These are phyloP conservation scores for Quercus rubra DNA, from an alignment of 306 rosid species.

Conservation along the genomic window DNA sequence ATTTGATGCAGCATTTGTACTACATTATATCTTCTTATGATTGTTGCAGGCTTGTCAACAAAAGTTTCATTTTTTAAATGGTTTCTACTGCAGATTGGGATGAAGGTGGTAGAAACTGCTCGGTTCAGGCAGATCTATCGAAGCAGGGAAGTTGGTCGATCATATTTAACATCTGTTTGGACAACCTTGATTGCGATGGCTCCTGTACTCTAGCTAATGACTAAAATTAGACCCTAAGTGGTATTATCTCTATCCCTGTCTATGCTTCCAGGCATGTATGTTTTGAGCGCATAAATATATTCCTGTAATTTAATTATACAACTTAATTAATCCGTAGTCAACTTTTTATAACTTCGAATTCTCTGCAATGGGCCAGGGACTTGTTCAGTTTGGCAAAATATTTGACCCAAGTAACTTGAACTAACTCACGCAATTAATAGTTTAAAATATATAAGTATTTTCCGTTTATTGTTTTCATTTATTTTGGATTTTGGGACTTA, in stretches of 20 bases:
- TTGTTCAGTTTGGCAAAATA: constrained; percentile 16
- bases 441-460: too few relatives aligned
- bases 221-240: constrained; percentile 90
- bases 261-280: neutral
- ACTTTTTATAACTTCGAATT: constrained; percentile 41
- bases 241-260: constrained; percentile 36
- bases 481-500: too few relatives aligned
- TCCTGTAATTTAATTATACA: too few relatives aligned
- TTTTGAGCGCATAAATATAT: constrained; percentile 2
- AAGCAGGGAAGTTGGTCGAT: constrained; percentile 94
- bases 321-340: neutral
- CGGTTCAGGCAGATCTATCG: constrained; percentile 80
- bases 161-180: constrained; percentile 84
- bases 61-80: constrained; percentile 10
- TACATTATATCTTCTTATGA: constrained; percentile 9
- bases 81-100: constrained; percentile 49
- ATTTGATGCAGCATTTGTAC: neutral
- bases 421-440: too few relatives aligned
- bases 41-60: neutral
- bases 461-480: too few relatives aligned
- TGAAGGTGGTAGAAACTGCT: constrained; percentile 29
- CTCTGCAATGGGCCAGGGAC: constrained; percentile 98
- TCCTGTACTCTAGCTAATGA: constrained; percentile 78
- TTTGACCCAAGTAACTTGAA: too few relatives aligned
- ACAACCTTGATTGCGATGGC: constrained; percentile 62